Base-by-base conservation (phyloP, 441 rosid species). In the Bocquillonia castaneifolia region DNA sequence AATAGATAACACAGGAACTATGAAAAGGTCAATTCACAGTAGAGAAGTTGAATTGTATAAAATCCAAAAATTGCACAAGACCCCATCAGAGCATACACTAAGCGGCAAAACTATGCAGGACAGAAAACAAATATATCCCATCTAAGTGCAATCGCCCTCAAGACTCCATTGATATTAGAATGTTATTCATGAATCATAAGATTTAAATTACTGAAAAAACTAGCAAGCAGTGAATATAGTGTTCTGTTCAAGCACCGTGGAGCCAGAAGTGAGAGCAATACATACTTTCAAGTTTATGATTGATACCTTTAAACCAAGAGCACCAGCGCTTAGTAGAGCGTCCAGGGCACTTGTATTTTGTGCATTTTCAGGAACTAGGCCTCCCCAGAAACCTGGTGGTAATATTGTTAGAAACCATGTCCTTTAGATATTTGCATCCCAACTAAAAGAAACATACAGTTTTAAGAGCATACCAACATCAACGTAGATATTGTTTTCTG, bases 351-450 rank as follows among this genome's bases (percentile, higher is more conserved):
- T 85, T 75, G 85, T 77, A 68, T 90, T 85, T 32, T 79, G 85
- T 64, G 99, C 97, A 82, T 94, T 94, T 36, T 80, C 98, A 69
- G 99, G 98, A 67, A 90, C 98, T 58, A 92, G 79, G 72, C 99
- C 98, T 73, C 99, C 99, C 98, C 99, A 94, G 59, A 94, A 94
- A 63, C 99, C 99, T 92, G 81, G 62, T 75, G 55, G 73, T 12
- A 70, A 17, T 62, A 65, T 22, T 47, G 18, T 77, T 68, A 63
- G 28, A 55, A 34, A 48, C 23, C n/a, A 1, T 34, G 22, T 56
- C 50, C 37, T 65, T 53, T n/a, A 65, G 42, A 70, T 63, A 72
- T 52, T 25, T 60, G 57, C 67, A 73, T 57, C 66, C 59, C 26
- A 64, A 64, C 45, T n/a, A n/a, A n/a, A n/a, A n/a, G n/a, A n/a